Conservation (phyloP, 345 rosid genomes). For the Adansonia digitata region DNA sequence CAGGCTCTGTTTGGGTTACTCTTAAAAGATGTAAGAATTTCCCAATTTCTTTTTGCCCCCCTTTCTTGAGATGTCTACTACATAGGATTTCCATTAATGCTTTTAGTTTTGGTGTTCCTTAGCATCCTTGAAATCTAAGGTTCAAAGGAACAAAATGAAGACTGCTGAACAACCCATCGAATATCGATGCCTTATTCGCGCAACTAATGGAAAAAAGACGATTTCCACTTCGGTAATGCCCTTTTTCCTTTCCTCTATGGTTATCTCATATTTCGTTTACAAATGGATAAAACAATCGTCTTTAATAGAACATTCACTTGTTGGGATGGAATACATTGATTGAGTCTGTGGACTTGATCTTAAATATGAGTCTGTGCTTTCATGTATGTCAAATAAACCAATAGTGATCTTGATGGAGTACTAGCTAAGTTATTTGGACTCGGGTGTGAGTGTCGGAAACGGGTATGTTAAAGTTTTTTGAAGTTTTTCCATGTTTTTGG, state of each 20-base stretch:
- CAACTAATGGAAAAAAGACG: slow-evolving; percentile 76
- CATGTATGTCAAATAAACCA: background rate
- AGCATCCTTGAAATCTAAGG: slow-evolving; percentile 85
- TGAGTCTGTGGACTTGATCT: background rate
- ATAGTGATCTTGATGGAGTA: background rate
- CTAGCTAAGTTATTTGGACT: too few relatives aligned
- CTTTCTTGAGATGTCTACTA: background rate
- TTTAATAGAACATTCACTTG: background rate
- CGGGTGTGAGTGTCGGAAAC: too few relatives aligned
- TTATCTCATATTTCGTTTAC: background rate
- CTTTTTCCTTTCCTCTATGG: background rate
- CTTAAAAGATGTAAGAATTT: slow-evolving; percentile 70
- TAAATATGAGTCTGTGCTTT: background rate
- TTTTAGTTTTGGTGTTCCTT: slow-evolving; percentile 4
- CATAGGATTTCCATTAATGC: background rate
- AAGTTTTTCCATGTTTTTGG: too few relatives aligned
- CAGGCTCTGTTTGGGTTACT: slow-evolving; percentile 94
- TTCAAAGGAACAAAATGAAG: slow-evolving; percentile 62
- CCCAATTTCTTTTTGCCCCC: background rate
- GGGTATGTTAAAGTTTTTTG: too few relatives aligned
- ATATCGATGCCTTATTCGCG: slow-evolving; percentile 84
- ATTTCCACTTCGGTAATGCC: slow-evolving; percentile 69
- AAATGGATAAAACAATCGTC: background rate
- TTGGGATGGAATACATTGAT: background rate
- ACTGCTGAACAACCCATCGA: slow-evolving; percentile 59